Evolutionary conservation across 2,329 filamentous ascomycete genomes (phyloP).

Genomic region (Zelopaecilomyces penicillatus): DNA sequence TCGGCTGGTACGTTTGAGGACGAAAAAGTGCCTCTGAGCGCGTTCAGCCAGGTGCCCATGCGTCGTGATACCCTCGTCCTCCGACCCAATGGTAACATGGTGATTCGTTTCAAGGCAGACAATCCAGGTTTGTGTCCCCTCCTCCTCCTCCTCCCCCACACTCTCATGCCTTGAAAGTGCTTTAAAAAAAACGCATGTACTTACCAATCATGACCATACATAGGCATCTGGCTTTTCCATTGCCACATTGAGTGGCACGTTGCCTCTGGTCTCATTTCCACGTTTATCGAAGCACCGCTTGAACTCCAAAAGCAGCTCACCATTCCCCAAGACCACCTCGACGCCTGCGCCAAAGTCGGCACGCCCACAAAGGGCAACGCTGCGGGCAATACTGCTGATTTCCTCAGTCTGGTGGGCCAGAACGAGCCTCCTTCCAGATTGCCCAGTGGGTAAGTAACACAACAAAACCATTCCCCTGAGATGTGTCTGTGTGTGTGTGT

Average conservation of each 20-base stretch:
- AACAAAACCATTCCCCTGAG: too few relatives aligned
- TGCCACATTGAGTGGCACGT: slow-evolving; percentile 79
- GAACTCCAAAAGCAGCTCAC: slow-evolving; percentile 51
- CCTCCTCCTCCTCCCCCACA: slow-evolving; percentile 8
- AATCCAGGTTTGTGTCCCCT: slow-evolving; percentile 46
- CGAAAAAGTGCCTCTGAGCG: slow-evolving; percentile 32
- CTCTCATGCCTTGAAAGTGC: neutral
- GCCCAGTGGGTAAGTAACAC: slow-evolving; percentile 47
- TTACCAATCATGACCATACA: neutral
- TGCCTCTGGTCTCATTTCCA: slow-evolving; percentile 55
- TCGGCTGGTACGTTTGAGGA: slow-evolving; percentile 48
- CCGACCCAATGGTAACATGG: slow-evolving; percentile 56
- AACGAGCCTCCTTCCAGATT: slow-evolving; percentile 46
- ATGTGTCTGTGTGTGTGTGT: too few relatives aligned
- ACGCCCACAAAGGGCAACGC: slow-evolving; percentile 59
- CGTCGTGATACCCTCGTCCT: slow-evolving; percentile 61
- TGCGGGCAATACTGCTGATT: slow-evolving; percentile 58
- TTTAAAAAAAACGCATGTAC: too few relatives aligned
- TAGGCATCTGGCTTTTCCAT: slow-evolving; percentile 62
- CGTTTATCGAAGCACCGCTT: slow-evolving; percentile 54
- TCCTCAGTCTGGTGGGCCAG: slow-evolving; percentile 55
- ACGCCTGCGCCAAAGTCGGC: slow-evolving; percentile 45
- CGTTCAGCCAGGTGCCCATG: slow-evolving; percentile 50
- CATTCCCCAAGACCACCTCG: slow-evolving; percentile 52
- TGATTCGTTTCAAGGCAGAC: slow-evolving; percentile 59